Base-by-base conservation (phyloP, 108 stramenopile species). In the Cyclotella cryptica region DNA sequence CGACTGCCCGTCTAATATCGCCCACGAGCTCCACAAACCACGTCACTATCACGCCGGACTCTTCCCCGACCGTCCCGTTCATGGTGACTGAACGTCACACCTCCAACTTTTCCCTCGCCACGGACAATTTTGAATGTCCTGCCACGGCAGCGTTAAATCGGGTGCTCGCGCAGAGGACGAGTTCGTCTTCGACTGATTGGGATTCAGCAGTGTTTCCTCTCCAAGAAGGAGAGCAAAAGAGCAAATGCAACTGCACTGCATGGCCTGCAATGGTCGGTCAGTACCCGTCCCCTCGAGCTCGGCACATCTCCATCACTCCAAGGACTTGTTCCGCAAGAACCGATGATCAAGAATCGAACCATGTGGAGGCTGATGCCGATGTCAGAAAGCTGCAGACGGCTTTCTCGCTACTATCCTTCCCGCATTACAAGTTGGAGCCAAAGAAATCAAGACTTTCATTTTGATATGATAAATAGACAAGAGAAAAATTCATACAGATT, bases 81-180 rank as follows among this genome's bases (percentile, higher is more conserved):
- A 39, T 61, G 44, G 43, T 19, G 19, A 19, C 19, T 46, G 45
- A 21, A 18, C 22, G 43, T 45, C 61, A 40, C 3, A 29, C 12
- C 1, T 46, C 43, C 21, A 17, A 22, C 22, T 46, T 46, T 24
- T 26, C 45, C 17, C 26, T 28, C 4, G 22, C 28, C 43, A 19
- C 49, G 18, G 49, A 51, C 19, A 46, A 3, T 13, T 19, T 10
- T 14, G 45, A 65, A 2, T 65, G 43, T 21, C 64, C 64, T 26
- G 64, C 64, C 43, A 65, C 64, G 10, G 64, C 45, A 46, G 64
- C 64, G 6, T 27, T 65, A 4, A 45, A 65, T 22, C 45, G 64
- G 1, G 15, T 65, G 1, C 64, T 46, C 43, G 45, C 9, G 11
- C 64, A 21, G 26, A 21, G 19, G 45, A 22, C 13, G 4, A 18